Base-by-base conservation (phyloP, 306 rosid species). In the Rubus idaeus region DNA sequence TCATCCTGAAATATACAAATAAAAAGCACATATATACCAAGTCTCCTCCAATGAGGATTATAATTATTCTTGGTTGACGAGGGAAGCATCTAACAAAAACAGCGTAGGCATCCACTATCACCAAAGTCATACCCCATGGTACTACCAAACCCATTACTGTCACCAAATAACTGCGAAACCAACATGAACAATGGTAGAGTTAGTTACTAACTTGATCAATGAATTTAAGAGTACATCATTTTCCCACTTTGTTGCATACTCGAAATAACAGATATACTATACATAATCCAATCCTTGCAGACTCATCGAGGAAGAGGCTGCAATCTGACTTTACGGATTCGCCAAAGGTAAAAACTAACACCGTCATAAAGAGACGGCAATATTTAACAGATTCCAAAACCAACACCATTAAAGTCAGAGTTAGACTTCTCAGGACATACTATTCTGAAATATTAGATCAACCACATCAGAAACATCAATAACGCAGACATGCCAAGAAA, bases 81-180 rank as follows among this genome's bases (percentile, higher is more conserved):
- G 90, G 91, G 73, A 91, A 70, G 68, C 74, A 46, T 62, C 78
- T 86, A 77, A 94, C 74, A 73, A 91, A 90, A 79, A 94, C 88
- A 14, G 90, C 86, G 84, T 90, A 94, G 45, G 87, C 97, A 82
- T 94, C 98, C 76, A 87, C 84, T 51, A 91, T 83, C 61, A 91
- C 84, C 73, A 94, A 83, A 78, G 97, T 91, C 77, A 94, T 12
- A 88, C 90, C 88, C 98, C 98, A 93, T 10, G 97, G 98, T 82
- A 91, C 87, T 11, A 91, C 87, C 85, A 93, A 88, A 35, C 96
- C 96, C 98, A 93, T 94, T 75, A 88, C 89, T 37, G 96, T 94
- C 82, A 87, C 97, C 91, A 94, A 88, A 82, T 83, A 88, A 82
- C 98, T 94, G 94, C 70, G 76, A 70, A 69, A 82, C 57, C 66